These are phyloP conservation scores for Lablab purpureus DNA, from an alignment of 306 rosid genomes.

Conservation along the genomic window DNA sequence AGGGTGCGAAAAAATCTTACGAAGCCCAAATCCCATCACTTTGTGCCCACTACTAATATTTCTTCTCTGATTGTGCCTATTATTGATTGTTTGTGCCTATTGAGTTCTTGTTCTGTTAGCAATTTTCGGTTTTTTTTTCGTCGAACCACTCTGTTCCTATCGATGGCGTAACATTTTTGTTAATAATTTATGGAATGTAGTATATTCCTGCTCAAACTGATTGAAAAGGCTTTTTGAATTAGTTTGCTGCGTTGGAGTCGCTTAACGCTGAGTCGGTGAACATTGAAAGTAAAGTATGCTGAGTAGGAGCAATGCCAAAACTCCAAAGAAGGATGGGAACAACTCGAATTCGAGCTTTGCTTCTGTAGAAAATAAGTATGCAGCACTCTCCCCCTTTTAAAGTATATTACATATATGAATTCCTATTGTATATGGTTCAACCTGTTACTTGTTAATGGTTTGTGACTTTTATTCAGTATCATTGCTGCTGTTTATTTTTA, in stretches of 20 bases:
- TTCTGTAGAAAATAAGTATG: constrained; percentile 47
- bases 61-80: too few relatives aligned
- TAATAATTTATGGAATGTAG: neutral
- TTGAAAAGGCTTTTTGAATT: neutral
- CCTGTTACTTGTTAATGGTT: neutral
- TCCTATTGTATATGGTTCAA: constrained; percentile 7
- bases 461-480: constrained; percentile 11
- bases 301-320: constrained; percentile 30
- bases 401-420: neutral
- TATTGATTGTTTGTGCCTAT: too few relatives aligned
- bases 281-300: constrained; percentile 36
- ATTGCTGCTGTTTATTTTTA: neutral
- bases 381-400: neutral
- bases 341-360: constrained; percentile 28
- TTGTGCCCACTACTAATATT: too few relatives aligned
- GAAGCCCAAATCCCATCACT: too few relatives aligned
- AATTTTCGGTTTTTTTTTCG: neutral
- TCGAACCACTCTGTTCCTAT: neutral
- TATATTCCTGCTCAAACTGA: neutral
- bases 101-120: neutral
- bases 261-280: constrained; percentile 29
- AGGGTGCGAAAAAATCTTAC: too few relatives aligned
- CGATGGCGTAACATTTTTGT: neutral
- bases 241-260: neutral
- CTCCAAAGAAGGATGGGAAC: constrained; percentile 47